Conservation (phyloP, 108 stramenopile species). For the Aureococcus anophagefferens region DNA sequence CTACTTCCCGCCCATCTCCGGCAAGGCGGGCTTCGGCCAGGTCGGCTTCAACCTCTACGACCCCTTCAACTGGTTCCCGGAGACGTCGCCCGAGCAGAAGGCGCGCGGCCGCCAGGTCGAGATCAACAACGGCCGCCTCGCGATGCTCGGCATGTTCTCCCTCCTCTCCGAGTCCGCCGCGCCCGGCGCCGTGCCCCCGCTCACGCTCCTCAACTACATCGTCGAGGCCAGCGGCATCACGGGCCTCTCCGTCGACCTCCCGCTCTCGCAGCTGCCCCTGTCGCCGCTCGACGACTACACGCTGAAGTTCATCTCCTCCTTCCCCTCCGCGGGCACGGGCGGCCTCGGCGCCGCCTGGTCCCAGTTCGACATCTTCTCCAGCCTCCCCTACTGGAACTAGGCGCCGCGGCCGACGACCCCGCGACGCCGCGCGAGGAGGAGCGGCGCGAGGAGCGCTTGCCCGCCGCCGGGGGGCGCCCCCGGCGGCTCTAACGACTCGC, state of each 20-base stretch:
- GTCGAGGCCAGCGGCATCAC: slow-evolving; percentile 46
- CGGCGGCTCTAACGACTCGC: too few species aligned
- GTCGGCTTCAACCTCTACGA: slow-evolving; percentile 23
- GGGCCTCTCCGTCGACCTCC: slow-evolving; percentile 46
- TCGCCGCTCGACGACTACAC: too few species aligned
- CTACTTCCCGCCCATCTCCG: slow-evolving; percentile 51
- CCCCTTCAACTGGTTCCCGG: slow-evolving; percentile 45
- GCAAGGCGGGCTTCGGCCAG: slow-evolving; percentile 28
- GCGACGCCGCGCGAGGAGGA: too few species aligned
- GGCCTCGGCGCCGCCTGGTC: too few species aligned
- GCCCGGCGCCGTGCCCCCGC: slow-evolving; percentile 52
- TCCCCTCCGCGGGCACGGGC: too few species aligned
- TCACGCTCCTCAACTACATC: slow-evolving; percentile 44
- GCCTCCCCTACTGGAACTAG: too few species aligned
- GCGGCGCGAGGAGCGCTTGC: too few species aligned
- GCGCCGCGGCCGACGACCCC: too few species aligned
- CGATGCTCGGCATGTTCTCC: slow-evolving; percentile 61
- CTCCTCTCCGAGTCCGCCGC: slow-evolving; percentile 61
- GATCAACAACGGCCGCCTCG: slow-evolving; percentile 66
- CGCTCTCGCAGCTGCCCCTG: too few species aligned
- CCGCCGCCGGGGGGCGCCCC: too few species aligned
- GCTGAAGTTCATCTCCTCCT: too few species aligned
- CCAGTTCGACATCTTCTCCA: too few species aligned
- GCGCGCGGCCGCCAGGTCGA: slow-evolving; percentile 52
- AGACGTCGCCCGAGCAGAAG: slow-evolving; percentile 38